Percentiles rank a stretch among this genome's conserved stretches.
Conservation (phyloP, 2,329 filamentous ascomycete genomes). For the Trichoderma asperellum region DNA sequence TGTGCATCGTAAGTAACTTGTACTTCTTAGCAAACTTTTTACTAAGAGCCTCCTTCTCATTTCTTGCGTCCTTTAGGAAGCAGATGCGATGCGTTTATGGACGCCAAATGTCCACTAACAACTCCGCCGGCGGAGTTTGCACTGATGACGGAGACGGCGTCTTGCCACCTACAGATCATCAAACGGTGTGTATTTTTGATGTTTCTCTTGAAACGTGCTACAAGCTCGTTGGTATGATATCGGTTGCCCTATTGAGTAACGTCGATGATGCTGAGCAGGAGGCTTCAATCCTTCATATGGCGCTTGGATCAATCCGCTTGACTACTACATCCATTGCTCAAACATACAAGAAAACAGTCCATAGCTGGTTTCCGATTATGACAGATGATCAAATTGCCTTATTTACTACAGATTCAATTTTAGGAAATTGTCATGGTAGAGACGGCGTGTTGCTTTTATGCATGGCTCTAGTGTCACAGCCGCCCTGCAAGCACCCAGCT, state of each 20-base stretch:
- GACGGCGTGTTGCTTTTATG: constrained; percentile 2
- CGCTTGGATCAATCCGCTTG: not conserved
- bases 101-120: constrained; percentile 2
- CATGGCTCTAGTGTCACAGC: constrained; percentile 4
- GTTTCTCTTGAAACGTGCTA: constrained; percentile 12
- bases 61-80: not conserved
- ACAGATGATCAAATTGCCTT: not conserved
- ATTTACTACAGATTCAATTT: not conserved
- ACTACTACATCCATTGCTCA: not conserved
- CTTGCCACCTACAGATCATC: not conserved
- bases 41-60: not conserved
- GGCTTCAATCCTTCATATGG: not conserved
- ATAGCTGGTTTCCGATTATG: constrained; percentile 8
- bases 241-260: not conserved
- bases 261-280: constrained; percentile 14
- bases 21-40: not conserved
- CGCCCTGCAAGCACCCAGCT: not conserved
- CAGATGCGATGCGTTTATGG: not conserved
- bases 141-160: not conserved
- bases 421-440: not conserved
- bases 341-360: not conserved
- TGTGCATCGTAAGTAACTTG: constrained; percentile 1
- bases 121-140: constrained; percentile 18
- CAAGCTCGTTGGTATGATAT: constrained; percentile 7
- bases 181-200: not conserved